Evolutionary conservation across 2,329 filamentous ascomycete species (phyloP).

Genomic region (Huntiella decipiens): DNA sequence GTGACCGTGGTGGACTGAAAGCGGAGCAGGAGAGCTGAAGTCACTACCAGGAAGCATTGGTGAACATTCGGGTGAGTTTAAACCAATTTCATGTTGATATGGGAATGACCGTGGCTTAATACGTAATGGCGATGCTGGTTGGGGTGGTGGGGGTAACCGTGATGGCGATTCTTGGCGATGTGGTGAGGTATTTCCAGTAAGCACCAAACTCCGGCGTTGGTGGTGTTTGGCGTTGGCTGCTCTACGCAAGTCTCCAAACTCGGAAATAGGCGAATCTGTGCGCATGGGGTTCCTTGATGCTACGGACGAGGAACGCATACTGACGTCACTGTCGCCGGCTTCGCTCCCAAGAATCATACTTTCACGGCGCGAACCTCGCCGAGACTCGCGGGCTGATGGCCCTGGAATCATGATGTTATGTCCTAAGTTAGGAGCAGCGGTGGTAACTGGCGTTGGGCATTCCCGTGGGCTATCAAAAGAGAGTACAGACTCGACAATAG

Average conservation of each 20-base stretch:
- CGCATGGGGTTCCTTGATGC: slow-evolving; percentile 47
- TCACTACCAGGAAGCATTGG: slow-evolving; percentile 72
- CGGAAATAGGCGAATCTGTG: slow-evolving; percentile 80
- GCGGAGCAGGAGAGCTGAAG: slow-evolving; percentile 53
- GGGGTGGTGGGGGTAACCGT: slow-evolving; percentile 29
- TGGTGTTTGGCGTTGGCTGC: slow-evolving; percentile 64
- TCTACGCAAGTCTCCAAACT: slow-evolving; percentile 56
- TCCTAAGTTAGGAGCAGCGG: slow-evolving; percentile 64
- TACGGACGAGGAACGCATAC: slow-evolving; percentile 60
- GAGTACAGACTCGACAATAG: slow-evolving; percentile 49
- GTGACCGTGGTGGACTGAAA: slow-evolving; percentile 32
- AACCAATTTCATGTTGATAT: slow-evolving; percentile 35
- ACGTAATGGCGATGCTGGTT: slow-evolving; percentile 68
- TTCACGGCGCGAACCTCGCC: slow-evolving; percentile 26
- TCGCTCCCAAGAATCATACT: slow-evolving; percentile 75
- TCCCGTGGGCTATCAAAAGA: slow-evolving; percentile 72
- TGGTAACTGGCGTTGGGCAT: slow-evolving; percentile 81
- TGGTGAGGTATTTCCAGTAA: slow-evolving; percentile 60
- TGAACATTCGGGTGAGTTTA: slow-evolving; percentile 75
- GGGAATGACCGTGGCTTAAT: slow-evolving; percentile 59
- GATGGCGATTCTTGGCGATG: slow-evolving; percentile 79
- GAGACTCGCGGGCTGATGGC: slow-evolving; percentile 32
- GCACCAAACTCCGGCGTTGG: slow-evolving; percentile 70
- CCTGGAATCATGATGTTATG: slow-evolving; percentile 14
- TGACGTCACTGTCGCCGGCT: slow-evolving; percentile 69